These are phyloP conservation scores for Triangularia setosa DNA, from an alignment of 2,329 filamentous ascomycete genomes.

Conservation along the genomic window DNA sequence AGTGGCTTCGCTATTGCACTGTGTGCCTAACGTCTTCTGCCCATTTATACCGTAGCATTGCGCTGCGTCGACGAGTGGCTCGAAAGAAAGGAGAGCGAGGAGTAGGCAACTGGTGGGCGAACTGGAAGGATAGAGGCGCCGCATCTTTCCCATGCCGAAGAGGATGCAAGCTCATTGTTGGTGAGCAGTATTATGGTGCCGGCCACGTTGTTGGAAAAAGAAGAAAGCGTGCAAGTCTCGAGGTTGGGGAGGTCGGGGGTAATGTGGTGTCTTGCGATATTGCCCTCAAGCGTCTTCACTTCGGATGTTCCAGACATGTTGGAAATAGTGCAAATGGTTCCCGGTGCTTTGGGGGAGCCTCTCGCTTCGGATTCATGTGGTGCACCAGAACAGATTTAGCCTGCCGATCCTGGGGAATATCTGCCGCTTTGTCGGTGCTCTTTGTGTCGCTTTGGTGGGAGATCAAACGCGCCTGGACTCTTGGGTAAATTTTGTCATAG, in stretches of 20 bases:
- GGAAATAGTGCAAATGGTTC: not conserved
- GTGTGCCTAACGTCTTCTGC: slow-evolving; percentile 18
- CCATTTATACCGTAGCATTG: slow-evolving; percentile 22
- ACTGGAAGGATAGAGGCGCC: not conserved
- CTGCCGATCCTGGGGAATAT: not conserved
- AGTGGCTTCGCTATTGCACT: slow-evolving; percentile 17
- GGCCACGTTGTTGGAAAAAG: not conserved
- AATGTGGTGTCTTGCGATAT: not conserved
- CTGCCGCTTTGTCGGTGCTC: not conserved
- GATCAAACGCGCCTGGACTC: not conserved
- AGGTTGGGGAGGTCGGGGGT: not conserved
- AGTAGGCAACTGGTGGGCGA: not conserved
- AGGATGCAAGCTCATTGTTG: not conserved
- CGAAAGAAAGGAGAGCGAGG: not conserved
- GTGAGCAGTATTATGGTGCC: not conserved
- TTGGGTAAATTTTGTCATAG: not conserved
- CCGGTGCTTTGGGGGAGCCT: not conserved
- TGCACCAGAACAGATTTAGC: not conserved
- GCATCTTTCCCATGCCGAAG: not conserved
- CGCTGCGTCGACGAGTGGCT: slow-evolving; percentile 8
- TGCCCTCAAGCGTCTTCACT: not conserved
- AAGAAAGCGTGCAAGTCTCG: not conserved
- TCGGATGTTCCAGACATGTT: not conserved
- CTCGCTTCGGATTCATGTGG: not conserved
- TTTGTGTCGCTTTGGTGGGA: not conserved